These are phyloP conservation scores for Aegilops speltoides DNA, from an alignment of 176 grass and related monocot genomes.

Conservation along the genomic window DNA sequence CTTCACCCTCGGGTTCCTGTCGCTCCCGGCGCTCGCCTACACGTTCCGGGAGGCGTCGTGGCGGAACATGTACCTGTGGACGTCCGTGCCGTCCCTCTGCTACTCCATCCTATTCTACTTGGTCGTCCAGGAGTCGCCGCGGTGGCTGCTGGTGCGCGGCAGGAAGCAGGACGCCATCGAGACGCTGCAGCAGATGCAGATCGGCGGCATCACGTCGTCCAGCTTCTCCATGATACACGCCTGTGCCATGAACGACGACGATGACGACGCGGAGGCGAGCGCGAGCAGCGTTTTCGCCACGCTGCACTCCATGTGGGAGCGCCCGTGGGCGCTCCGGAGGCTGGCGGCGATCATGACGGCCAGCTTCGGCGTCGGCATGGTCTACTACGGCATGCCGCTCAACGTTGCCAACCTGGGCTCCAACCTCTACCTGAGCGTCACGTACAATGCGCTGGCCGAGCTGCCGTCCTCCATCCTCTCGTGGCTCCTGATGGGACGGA, in stretches of 20 bases:
- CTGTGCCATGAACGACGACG: constrained; percentile 17
- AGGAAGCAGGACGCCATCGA: constrained; percentile 70
- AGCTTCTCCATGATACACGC: constrained; percentile 77
- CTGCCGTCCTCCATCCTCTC: constrained; percentile 54
- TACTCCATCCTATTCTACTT: no score
- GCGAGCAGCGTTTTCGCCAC: constrained; percentile 44
- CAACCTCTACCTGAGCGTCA: constrained; percentile 78
- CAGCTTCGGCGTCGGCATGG: constrained; percentile 66
- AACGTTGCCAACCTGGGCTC: constrained; percentile 83
- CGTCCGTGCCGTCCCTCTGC: no score
- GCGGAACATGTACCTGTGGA: no score
- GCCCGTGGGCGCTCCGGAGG: constrained; percentile 65
- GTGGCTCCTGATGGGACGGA: constrained; percentile 42
- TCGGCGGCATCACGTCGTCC: constrained; percentile 49
- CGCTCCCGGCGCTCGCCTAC: no score
- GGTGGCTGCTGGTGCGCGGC: constrained; percentile 88
- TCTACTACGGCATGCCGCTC: constrained; percentile 93
- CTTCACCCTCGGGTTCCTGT: no score
- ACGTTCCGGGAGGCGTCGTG: no score
- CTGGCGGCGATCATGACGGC: constrained; percentile 61
- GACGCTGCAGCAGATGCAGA: constrained; percentile 50
- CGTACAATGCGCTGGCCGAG: constrained; percentile 78
- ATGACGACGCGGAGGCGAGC: background rate
- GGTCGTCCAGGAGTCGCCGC: background rate
- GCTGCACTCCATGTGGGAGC: constrained; percentile 46